phyloP scores from a whole-genome alignment of 495 filamentous ascomycete genomes.

The Darksidea phi region DNA sequence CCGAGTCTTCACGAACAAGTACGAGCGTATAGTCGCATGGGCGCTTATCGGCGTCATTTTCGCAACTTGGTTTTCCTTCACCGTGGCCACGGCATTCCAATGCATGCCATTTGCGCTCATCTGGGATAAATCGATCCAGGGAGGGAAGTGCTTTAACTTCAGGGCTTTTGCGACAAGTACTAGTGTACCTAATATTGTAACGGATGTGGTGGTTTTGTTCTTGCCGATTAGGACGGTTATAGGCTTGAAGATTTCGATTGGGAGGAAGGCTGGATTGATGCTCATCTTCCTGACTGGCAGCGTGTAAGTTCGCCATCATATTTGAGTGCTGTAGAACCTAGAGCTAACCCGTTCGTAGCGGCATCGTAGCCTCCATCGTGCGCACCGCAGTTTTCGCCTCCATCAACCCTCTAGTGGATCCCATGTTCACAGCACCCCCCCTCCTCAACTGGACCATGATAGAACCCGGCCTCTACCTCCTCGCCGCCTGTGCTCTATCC shows the following conservation, averaged over 20 bases:
- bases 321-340: no score
- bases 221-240: conserved; percentile 18
- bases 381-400: conserved; percentile 16
- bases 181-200: conserved; percentile 26
- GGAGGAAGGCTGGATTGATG: conserved; percentile 11
- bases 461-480: conserved; percentile 25
- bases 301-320: conserved; percentile 14
- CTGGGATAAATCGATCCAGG: conserved; percentile 19
- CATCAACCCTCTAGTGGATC: conserved; percentile 13
- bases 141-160: conserved; percentile 12
- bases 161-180: conserved; percentile 7
- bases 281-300: conserved; percentile 22
- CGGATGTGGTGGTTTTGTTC: conserved; percentile 20
- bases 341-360: conserved; percentile 4
- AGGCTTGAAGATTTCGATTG: conserved; percentile 15
- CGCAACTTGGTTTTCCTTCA: conserved; percentile 20
- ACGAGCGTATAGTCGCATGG: conserved; percentile 10
- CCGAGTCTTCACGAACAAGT: conserved; percentile 21
- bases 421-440: conserved; percentile 5
- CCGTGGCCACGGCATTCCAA: conserved; percentile 12
- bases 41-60: conserved; percentile 10
- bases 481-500: conserved; percentile 15
- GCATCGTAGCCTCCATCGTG: conserved; percentile 24
- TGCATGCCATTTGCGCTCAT: conserved; percentile 20
- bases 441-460: conserved; percentile 25